These are phyloP conservation scores for Fusarium agapanthi DNA, from an alignment of 2,329 filamentous ascomycete species.

Conservation along the genomic window DNA sequence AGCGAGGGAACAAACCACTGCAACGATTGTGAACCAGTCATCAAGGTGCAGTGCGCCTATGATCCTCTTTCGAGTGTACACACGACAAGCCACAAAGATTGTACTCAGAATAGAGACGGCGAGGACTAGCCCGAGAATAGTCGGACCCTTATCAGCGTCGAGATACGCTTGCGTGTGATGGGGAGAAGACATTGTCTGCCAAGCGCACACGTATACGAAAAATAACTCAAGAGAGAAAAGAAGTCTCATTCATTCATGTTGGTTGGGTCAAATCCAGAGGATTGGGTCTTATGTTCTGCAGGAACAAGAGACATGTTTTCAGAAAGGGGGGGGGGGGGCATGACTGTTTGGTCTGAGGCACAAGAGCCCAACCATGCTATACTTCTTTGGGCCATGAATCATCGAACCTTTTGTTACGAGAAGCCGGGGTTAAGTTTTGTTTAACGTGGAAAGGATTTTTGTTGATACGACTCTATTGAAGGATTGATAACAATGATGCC, in stretches of 20 bases:
- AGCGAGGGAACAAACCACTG: neutral
- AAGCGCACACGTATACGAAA: neutral
- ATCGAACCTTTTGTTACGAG: neutral
- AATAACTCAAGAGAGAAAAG: neutral
- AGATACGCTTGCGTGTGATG: slow-evolving; percentile 13
- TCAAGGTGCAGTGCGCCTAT: slow-evolving; percentile 19
- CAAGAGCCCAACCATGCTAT: neutral
- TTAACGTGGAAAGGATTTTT: neutral
- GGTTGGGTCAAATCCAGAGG: neutral
- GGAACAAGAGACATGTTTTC: neutral
- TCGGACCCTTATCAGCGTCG: slow-evolving; percentile 24
- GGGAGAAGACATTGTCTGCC: slow-evolving; percentile 3
- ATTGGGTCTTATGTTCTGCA: neutral
- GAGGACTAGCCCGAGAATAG: slow-evolving; percentile 14
- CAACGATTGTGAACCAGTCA: slow-evolving; percentile 24
- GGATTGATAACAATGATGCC: neutral
- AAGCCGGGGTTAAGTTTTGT: neutral
- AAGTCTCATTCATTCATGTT: neutral
- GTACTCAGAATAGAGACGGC: slow-evolving; percentile 20
- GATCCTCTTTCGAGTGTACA: slow-evolving; percentile 26
- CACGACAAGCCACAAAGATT: slow-evolving; percentile 9
- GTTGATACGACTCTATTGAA: neutral
- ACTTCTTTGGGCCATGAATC: neutral
- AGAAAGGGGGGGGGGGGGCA: neutral
- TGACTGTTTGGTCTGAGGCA: neutral